Base-by-base conservation (phyloP, 768 basidiomycete species). In the Coprinopsis strossmayeri region DNA sequence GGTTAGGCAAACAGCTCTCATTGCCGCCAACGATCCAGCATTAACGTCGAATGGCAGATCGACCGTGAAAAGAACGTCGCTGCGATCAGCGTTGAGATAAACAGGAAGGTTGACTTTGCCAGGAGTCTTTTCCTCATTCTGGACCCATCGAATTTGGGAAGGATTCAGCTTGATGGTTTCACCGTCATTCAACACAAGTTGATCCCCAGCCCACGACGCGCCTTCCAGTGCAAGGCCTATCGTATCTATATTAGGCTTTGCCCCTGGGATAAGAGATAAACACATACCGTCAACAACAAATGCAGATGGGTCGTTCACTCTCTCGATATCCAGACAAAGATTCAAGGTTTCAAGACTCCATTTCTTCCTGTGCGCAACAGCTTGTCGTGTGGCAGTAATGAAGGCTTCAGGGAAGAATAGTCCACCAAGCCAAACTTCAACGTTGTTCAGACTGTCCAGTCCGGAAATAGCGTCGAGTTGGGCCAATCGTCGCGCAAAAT, bases 361-460 rank as follows among this genome's bases (percentile, higher is more conserved):
- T 55, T 83, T 82, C 69, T 87, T 91, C 48, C 83, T 75, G 62
- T 97, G 94, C 1, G 95, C 96, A 3, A 93, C 88, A n/a, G 90
- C 82, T 65, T 99, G 95, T 44, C 95, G 77, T 1, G 92, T 94
- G 1, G 95, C 95, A 0, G 95, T 97, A 58, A 98, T 78, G 62
- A 92, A 98, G 2, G 93, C 94, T 60, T 94, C 91, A 0, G 95
- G 96, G 78, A 89, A 93, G 77, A 98, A 97, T 49, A 99, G 65
- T 0, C 91, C 89, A 20, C 95, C 93, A 12, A 98, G 79, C 88
- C 91, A 91, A 38, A 96, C 87, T 64, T 90, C 82, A 40, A 87
- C 69, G 56, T 87, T 73, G 54, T 70, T 75, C 53, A 85, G 66
- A 58, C 74, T 81, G 53, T 84, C 82, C 39, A 82, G 66, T 17